These are phyloP conservation scores for Candida sojae DNA, from an alignment of 1,139 yeast genomes.

Conservation along the genomic window DNA sequence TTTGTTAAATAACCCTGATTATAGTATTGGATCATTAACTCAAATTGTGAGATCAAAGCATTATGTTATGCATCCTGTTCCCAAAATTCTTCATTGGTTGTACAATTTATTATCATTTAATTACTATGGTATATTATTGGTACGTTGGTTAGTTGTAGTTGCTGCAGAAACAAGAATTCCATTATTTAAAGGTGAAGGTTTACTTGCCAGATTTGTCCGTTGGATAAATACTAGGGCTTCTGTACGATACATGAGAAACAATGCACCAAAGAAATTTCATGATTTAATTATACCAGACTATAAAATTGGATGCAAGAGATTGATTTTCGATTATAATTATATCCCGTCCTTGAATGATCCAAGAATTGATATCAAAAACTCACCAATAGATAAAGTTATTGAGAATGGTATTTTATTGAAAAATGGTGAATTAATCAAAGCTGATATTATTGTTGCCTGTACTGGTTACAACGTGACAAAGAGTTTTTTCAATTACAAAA, in stretches of 20 bases:
- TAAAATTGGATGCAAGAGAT: constrained; percentile 46
- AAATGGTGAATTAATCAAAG: constrained; percentile 30
- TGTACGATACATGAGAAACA: constrained; percentile 27
- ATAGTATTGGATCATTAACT: constrained; percentile 28
- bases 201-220: constrained; percentile 28
- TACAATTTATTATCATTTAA: constrained; percentile 22
- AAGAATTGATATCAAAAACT: constrained; percentile 27
- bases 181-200: constrained; percentile 33
- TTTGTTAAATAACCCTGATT: constrained; percentile 24
- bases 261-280: constrained; percentile 38
- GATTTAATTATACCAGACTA: constrained; percentile 36
- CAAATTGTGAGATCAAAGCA: constrained; percentile 43
- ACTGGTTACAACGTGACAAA: constrained; percentile 38
- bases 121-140: constrained; percentile 26
- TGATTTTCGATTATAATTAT: constrained; percentile 41
- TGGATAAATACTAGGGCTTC: constrained; percentile 23
- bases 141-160: constrained; percentile 29
- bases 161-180: constrained; percentile 40
- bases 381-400: constrained; percentile 27
- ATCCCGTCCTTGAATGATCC: constrained; percentile 36
- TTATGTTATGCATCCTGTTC: constrained; percentile 43
- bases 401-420: constrained; percentile 31
- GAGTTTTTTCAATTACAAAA: constrained; percentile 21
- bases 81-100: constrained; percentile 12
- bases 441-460: constrained; percentile 47